phyloP scores from a whole-genome alignment of 208 protist genomes.

The Novymonas esmeraldas region DNA sequence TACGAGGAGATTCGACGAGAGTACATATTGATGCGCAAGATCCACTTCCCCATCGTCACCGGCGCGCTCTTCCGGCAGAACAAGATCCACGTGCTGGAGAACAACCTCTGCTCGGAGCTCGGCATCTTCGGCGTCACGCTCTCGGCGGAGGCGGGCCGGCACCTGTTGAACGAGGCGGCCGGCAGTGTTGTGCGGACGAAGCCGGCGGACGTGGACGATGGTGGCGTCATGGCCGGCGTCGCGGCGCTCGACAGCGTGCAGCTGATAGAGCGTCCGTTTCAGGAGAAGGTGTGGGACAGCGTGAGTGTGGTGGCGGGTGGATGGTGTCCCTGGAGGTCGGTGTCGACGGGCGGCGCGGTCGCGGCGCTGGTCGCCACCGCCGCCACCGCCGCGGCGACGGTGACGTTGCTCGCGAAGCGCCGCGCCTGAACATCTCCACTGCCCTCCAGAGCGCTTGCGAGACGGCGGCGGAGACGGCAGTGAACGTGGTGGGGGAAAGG shows the following conservation, averaged over 20 bases:
- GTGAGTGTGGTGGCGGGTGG: background rate
- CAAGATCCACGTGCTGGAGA: conserved; percentile 49
- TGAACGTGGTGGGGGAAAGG: too few species aligned
- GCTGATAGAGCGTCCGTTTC: conserved; percentile 6
- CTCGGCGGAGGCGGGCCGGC: conserved; percentile 27
- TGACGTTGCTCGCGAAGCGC: conserved; percentile 6
- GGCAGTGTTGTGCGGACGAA: conserved; percentile 95
- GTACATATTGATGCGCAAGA: conserved; percentile 93
- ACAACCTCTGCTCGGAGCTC: conserved; percentile 85
- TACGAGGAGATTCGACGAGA: conserved; percentile 68
- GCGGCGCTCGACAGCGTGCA: conserved; percentile 88
- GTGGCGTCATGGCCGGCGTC: conserved; percentile 94
- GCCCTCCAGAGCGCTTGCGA: too few species aligned
- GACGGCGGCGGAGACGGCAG: too few species aligned
- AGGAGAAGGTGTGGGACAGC: background rate
- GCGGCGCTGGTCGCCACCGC: background rate
- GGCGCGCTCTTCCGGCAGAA: conserved; percentile 64
- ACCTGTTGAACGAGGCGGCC: conserved; percentile 56
- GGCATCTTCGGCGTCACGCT: conserved; percentile 88
- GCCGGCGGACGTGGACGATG: conserved; percentile 86
- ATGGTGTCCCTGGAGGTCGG: background rate
- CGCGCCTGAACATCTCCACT: too few species aligned
- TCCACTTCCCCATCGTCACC: conserved; percentile 56
- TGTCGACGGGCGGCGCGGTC: background rate
- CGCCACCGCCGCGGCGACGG: background rate